Conservation (phyloP, 2,329 filamentous ascomycete species). For the Talaromyces atroroseus region DNA sequence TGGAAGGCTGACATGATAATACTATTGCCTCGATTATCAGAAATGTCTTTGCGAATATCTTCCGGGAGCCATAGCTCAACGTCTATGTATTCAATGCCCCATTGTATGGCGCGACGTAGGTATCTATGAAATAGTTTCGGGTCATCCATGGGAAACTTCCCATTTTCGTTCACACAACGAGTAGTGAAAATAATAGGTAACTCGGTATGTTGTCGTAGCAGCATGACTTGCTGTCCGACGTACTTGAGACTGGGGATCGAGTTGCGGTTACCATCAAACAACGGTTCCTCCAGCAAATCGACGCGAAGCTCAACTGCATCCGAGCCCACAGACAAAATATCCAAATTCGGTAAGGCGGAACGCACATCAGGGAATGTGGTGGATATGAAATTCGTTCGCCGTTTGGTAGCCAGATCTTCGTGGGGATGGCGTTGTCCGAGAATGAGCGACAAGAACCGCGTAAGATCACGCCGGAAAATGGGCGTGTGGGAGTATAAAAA, state of each 20-base stretch:
- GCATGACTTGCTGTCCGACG: slow-evolving; percentile 80
- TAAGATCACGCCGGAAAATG: slow-evolving; percentile 68
- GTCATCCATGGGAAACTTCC: slow-evolving; percentile 77
- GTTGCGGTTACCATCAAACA: slow-evolving; percentile 56
- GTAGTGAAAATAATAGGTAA: slow-evolving; percentile 88
- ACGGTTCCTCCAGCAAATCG: slow-evolving; percentile 70
- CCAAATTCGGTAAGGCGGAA: slow-evolving; percentile 74
- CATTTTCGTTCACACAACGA: slow-evolving; percentile 74
- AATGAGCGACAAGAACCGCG: slow-evolving; percentile 72
- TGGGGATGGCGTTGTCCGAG: slow-evolving; percentile 75
- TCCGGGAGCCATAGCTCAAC: slow-evolving; percentile 84
- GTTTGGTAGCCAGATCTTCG: slow-evolving; percentile 63
- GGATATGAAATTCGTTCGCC: slow-evolving; percentile 76
- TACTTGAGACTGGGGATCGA: slow-evolving; percentile 72
- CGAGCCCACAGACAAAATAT: slow-evolving; percentile 79
- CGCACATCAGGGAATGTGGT: slow-evolving; percentile 84
- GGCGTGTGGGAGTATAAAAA: slow-evolving; percentile 72
- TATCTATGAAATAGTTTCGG: slow-evolving; percentile 71
- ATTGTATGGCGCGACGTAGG: slow-evolving; percentile 76
- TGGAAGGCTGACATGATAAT: slow-evolving; percentile 90
- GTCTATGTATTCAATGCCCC: slow-evolving; percentile 86
- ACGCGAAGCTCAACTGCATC: slow-evolving; percentile 82
- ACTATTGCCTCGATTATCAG: slow-evolving; percentile 67
- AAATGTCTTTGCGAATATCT: slow-evolving; percentile 62
- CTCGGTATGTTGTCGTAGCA: slow-evolving; percentile 75